phyloP scores from a whole-genome alignment of 352 stramenopile genomes.

The Phytophthora capsici region DNA sequence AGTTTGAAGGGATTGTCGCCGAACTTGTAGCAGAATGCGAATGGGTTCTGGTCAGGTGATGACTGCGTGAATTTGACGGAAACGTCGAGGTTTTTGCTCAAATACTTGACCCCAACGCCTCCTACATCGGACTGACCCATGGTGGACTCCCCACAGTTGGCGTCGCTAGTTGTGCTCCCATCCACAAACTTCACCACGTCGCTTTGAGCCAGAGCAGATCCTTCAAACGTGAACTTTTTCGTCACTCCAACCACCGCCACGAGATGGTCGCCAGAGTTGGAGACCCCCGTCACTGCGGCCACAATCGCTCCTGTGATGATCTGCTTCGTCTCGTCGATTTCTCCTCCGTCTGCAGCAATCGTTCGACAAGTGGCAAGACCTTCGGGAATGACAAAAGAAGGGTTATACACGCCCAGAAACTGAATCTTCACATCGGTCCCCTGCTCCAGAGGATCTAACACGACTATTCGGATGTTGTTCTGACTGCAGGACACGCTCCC shows the following conservation, averaged over 20 bases:
- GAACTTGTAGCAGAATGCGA: constrained; percentile 76
- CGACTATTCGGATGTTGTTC: constrained; percentile 43
- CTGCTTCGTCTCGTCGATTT: constrained; percentile 47
- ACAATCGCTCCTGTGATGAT: constrained; percentile 46
- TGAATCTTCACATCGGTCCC: constrained; percentile 43
- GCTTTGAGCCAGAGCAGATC: constrained; percentile 36
- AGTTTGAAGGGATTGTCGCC: constrained; percentile 73
- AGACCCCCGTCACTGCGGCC: constrained; percentile 47
- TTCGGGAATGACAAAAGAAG: constrained; percentile 41
- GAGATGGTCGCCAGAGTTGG: constrained; percentile 48
- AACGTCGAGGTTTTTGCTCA: constrained; percentile 32
- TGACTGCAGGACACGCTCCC: constrained; percentile 34
- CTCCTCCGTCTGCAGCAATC: constrained; percentile 49
- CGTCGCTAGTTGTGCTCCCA: constrained; percentile 54
- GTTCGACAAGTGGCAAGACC: constrained; percentile 22
- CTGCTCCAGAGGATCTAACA: constrained; percentile 49
- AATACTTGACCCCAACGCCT: constrained; percentile 41
- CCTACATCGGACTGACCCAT: constrained; percentile 57
- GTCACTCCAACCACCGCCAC: constrained; percentile 55
- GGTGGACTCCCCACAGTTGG: constrained; percentile 52
- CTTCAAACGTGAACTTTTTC: constrained; percentile 62
- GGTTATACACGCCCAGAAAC: constrained; percentile 55
- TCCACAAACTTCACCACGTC: constrained; percentile 78
- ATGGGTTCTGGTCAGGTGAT: constrained; percentile 43
- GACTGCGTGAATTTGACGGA: constrained; percentile 55